Evolutionary conservation across 2,329 filamentous ascomycete genomes (phyloP).

Genomic region (Phyllosticta citribraziliensis): DNA sequence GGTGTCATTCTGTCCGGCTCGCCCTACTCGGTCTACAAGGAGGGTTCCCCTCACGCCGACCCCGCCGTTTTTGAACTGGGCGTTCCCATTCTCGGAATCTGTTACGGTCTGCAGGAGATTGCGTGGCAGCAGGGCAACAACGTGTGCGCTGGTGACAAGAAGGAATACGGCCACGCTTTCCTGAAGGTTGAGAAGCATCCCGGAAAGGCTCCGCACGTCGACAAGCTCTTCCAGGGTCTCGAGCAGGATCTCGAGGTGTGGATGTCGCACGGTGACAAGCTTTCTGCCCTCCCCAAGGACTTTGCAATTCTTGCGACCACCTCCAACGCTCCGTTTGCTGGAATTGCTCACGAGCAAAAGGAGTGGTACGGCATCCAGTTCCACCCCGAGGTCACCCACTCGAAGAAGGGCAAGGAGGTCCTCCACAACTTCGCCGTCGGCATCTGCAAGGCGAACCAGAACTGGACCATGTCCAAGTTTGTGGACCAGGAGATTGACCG

Average conservation of each 20-base stretch:
- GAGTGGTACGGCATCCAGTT: constrained; percentile 79
- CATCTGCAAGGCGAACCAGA: constrained; percentile 66
- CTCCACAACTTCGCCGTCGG: constrained; percentile 74
- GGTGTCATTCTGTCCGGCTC: constrained; percentile 73
- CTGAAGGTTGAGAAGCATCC: constrained; percentile 50
- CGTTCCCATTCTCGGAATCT: constrained; percentile 53
- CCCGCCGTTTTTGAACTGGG: constrained; percentile 68
- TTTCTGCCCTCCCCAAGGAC: constrained; percentile 59
- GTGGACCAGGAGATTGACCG: constrained; percentile 68
- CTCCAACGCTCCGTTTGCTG: constrained; percentile 66
- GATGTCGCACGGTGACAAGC: constrained; percentile 89
- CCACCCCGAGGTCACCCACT: constrained; percentile 77
- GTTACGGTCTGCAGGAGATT: constrained; percentile 61
- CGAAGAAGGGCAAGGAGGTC: constrained; percentile 57
- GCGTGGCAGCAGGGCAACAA: constrained; percentile 60
- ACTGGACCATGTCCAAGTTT: constrained; percentile 85
- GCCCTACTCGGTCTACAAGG: constrained; percentile 71
- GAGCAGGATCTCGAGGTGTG: constrained; percentile 62
- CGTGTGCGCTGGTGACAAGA: constrained; percentile 56
- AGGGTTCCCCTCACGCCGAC: constrained; percentile 68
- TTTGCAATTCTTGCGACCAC: constrained; percentile 70
- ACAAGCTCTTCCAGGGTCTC: constrained; percentile 69
- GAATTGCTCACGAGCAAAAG: constrained; percentile 61
- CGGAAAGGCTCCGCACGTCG: constrained; percentile 52
- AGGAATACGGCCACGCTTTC: constrained; percentile 63